Base-by-base conservation (phyloP, 169 alveolate species). In the Theileria sp. region DNA sequence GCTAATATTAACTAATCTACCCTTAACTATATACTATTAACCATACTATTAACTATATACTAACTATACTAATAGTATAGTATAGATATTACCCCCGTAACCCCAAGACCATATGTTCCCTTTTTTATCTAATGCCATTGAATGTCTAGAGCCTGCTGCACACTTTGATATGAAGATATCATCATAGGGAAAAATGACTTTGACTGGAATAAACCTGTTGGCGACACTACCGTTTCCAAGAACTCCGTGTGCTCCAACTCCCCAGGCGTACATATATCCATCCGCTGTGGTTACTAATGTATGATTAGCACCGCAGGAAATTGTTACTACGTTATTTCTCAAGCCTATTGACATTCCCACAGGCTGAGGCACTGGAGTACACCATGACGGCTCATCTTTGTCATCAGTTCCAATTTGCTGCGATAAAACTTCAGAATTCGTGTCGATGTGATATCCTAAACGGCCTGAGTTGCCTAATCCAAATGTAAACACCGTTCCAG, bases 291-390 rank as follows among this genome's bases (percentile, higher is more conserved):
- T 89, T 7, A 81, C 93, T 12, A 93, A 80, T 13, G 94, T 88
- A 62, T 93, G 96, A 75, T 77, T 81, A 67, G 87, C 92, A 9
- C 96, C 96, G 86, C 96, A 93, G 15, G 96, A 86, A 15, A 93
- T 38, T 9, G 86, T 51, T 3, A 78, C 87, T 32, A 88, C 88
- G 34, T 56, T 72, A 58, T 81, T 62, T 68, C 82, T 86, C 56
- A 75, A 87, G 36, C 76, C 77, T 26, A 86, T 86, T 0, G 88
- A 77, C 30, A 92, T 79, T n/a, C 87, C 82, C 15, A 92, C 88
- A 21, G 92, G 83, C 3, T 84, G 80, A 5, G 96, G 96, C 2
- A 73, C 28, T 0, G 94, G 91, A 19, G 96, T 87, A 65, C 89
- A 93, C 96, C 96, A 93, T 25, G 92, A 80, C 7, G 67, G 81